These are phyloP conservation scores for Parascedosporium putredinis DNA, from an alignment of 2,329 filamentous ascomycete species.

Conservation along the genomic window DNA sequence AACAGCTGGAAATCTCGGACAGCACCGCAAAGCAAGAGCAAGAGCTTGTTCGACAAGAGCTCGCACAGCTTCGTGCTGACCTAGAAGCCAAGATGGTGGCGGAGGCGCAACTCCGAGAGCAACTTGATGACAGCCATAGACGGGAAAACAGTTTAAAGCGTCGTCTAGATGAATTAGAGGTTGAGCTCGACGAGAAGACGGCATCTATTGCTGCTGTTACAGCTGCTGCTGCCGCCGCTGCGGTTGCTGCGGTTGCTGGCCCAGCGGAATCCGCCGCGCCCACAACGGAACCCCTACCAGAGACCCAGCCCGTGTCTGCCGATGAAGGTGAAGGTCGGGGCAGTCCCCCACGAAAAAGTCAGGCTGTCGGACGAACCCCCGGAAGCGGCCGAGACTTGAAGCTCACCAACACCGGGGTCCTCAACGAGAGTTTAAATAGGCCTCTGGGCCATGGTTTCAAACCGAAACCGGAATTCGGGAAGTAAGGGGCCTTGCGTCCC, in stretches of 20 bases:
- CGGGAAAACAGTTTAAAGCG: constrained; percentile 75
- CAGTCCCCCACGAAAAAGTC: constrained; percentile 2
- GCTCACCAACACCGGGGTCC: neutral
- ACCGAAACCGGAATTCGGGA: no score
- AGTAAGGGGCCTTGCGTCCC: no score
- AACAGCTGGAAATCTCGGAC: constrained; percentile 69
- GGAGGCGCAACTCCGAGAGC: constrained; percentile 40
- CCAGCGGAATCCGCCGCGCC: neutral
- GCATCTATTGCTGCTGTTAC: constrained; percentile 1
- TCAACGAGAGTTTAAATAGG: no score
- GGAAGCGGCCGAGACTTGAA: neutral
- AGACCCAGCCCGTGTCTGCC: neutral
- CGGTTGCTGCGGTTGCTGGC: neutral
- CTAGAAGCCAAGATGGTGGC: constrained; percentile 34
- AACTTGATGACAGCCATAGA: constrained; percentile 66
- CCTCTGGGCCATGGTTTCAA: no score
- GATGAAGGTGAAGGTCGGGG: neutral
- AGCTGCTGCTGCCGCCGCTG: constrained; percentile 3
- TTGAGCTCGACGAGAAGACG: constrained; percentile 33
- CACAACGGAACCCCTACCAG: neutral
- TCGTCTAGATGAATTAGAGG: constrained; percentile 68
- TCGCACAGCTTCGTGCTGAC: constrained; percentile 46
- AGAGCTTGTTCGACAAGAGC: constrained; percentile 44
- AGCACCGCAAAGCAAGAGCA: constrained; percentile 52
- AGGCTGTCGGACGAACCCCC: constrained; percentile 1